These are phyloP conservation scores for Fraxinus dipetala DNA, from an alignment of 305 asterid genomes.

Conservation along the genomic window DNA sequence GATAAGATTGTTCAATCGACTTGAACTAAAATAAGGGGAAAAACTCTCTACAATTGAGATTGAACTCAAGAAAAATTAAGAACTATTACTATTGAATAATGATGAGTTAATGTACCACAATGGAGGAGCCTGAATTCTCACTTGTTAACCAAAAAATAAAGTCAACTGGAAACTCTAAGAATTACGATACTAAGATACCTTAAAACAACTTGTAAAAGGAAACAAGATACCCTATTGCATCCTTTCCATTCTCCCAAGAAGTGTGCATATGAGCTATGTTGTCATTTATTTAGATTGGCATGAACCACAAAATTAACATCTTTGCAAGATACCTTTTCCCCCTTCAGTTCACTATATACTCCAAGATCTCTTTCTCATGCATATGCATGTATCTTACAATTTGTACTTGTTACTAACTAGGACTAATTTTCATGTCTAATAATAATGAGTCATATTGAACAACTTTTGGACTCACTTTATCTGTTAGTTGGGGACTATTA, in stretches of 20 bases:
- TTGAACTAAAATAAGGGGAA: neutral
- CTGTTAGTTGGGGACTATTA: neutral
- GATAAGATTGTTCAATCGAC: neutral
- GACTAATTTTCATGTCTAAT: neutral
- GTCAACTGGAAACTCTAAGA: neutral
- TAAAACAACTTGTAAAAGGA: neutral
- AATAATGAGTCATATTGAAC: neutral
- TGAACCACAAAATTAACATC: neutral
- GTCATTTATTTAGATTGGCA: neutral
- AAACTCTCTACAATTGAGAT: neutral
- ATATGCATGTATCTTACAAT: neutral
- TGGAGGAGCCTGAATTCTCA: neutral
- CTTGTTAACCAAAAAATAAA: neutral
- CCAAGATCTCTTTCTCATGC: neutral
- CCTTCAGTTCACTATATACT: neutral
- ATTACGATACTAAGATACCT: neutral
- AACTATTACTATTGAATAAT: neutral
- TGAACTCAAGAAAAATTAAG: neutral
- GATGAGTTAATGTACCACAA: neutral
- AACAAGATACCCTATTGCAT: neutral
- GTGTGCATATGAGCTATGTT: neutral
- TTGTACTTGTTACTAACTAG: neutral
- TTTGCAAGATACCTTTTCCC: neutral
- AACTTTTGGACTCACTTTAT: neutral
- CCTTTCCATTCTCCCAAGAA: neutral